Evolutionary conservation across 2,329 filamentous ascomycete genomes (phyloP).

Genomic region (Falciphora oryzae): DNA sequence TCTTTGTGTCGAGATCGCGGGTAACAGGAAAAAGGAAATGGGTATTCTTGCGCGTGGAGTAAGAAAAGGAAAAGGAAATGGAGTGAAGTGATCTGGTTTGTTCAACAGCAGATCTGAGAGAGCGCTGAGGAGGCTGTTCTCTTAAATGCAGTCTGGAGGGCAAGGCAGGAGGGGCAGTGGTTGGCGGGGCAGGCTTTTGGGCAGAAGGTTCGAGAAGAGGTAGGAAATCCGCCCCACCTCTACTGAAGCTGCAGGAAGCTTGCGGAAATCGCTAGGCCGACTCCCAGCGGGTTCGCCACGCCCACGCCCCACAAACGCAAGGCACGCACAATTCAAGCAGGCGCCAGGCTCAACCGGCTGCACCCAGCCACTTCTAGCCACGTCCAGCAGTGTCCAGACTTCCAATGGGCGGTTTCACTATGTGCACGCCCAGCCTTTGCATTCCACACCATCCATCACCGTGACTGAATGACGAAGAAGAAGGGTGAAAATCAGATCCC

Average conservation of each 20-base stretch:
- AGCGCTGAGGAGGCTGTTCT: not conserved
- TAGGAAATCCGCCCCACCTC: constrained; percentile 6
- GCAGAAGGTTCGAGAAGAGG: constrained; percentile 11
- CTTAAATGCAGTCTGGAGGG: constrained; percentile 10
- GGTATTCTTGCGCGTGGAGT: constrained; percentile 5
- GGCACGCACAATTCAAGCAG: not conserved
- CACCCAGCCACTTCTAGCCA: not conserved
- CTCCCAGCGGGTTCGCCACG: not conserved
- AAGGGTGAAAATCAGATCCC: not conserved
- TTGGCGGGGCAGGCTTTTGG: constrained; percentile 10
- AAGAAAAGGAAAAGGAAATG: not conserved
- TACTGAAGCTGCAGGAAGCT: constrained; percentile 8
- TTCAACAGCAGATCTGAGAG: not conserved
- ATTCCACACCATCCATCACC: not conserved
- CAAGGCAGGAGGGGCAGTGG: constrained; percentile 10
- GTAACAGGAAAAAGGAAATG: constrained; percentile 8
- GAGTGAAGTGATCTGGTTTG: constrained; percentile 9
- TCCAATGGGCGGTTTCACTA: not conserved
- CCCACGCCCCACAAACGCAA: not conserved
- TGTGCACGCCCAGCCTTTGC: not conserved
- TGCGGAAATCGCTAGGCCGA: constrained; percentile 6
- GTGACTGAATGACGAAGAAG: not conserved
- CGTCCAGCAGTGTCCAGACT: constrained; percentile 1
- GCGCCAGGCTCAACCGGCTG: not conserved
- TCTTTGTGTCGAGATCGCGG: constrained; percentile 2